Evolutionary conservation across 2,329 filamentous ascomycete species (phyloP).

Genomic region (Rhynchosporium secalis): DNA sequence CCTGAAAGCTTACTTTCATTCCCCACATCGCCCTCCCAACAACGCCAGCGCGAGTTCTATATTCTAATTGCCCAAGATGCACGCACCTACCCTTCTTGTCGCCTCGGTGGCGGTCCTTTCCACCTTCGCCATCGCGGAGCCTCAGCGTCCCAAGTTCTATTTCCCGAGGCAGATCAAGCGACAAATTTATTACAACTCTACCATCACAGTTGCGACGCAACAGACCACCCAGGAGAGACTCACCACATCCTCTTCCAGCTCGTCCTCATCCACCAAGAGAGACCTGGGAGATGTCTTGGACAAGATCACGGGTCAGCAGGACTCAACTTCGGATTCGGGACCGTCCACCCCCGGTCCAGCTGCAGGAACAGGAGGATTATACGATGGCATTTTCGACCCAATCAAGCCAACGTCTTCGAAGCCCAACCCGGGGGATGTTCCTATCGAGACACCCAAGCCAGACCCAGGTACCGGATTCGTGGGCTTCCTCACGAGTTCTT

Average conservation of each 20-base stretch:
- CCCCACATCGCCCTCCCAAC: slow-evolving; percentile 18
- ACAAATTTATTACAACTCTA: slow-evolving; percentile 41
- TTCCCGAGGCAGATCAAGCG: slow-evolving; percentile 59
- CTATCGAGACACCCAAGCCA: slow-evolving; percentile 3
- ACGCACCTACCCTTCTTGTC: slow-evolving; percentile 49
- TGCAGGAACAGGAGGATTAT: slow-evolving; percentile 10
- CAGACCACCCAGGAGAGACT: slow-evolving; percentile 22
- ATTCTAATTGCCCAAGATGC: slow-evolving; percentile 47
- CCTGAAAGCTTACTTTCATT: slow-evolving; percentile 29
- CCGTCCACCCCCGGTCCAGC: slow-evolving; percentile 9
- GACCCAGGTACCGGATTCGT: not conserved
- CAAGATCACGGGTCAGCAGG: slow-evolving; percentile 18
- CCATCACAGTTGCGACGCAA: slow-evolving; percentile 25
- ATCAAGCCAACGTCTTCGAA: slow-evolving; percentile 12
- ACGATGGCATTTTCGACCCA: slow-evolving; percentile 8
- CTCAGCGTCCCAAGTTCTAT: slow-evolving; percentile 54
- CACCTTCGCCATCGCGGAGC: slow-evolving; percentile 47
- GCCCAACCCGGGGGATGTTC: slow-evolving; percentile 7
- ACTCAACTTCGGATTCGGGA: slow-evolving; percentile 7
- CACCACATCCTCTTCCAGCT: slow-evolving; percentile 6
- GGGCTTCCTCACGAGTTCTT: not conserved
- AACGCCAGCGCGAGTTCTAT: slow-evolving; percentile 19
- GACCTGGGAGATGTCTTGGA: slow-evolving; percentile 30
- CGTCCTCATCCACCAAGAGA: slow-evolving; percentile 16
- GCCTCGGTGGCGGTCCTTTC: slow-evolving; percentile 52